These are phyloP conservation scores for Mucor plumbeus DNA, from an alignment of 371 early-diverging fungal genomes.

Conservation along the genomic window DNA sequence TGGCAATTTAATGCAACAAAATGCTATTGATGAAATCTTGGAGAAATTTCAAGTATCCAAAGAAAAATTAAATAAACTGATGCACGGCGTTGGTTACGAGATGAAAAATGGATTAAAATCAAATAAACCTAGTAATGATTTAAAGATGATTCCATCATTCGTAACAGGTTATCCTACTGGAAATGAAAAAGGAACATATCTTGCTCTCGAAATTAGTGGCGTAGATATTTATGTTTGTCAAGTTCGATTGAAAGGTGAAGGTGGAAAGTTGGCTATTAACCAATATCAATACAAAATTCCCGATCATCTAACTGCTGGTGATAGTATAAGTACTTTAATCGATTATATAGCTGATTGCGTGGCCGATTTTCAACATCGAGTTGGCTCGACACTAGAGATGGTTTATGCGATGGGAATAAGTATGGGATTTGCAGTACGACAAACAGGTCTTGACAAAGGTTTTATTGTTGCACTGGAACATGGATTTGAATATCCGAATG, in stretches of 20 bases:
- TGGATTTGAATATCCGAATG: constrained; percentile 53
- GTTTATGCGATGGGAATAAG: constrained; percentile 49
- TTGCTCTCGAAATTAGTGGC: constrained; percentile 93
- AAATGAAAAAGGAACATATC: constrained; percentile 81
- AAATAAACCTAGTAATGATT: constrained; percentile 23
- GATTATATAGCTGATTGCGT: constrained; percentile 55
- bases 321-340: constrained; percentile 39
- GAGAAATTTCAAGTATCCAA: constrained; percentile 41
- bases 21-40: constrained; percentile 21
- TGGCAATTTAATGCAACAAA: constrained; percentile 3
- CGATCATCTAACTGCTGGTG: constrained; percentile 75
- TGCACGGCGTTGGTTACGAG: constrained; percentile 43
- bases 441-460: constrained; percentile 49
- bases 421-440: constrained; percentile 52
- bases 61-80: constrained; percentile 30
- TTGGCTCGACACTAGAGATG: constrained; percentile 25
- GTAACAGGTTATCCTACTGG: constrained; percentile 75
- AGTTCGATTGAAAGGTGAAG: constrained; percentile 54
- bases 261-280: constrained; percentile 54
- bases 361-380: constrained; percentile 47
- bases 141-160: constrained; percentile 57
- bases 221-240: constrained; percentile 61
- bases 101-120: constrained; percentile 44
- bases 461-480: constrained; percentile 50
- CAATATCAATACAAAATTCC: constrained; percentile 80